phyloP scores from a whole-genome alignment of 2,329 filamentous ascomycete species.

The Metarhizium brunneum region DNA sequence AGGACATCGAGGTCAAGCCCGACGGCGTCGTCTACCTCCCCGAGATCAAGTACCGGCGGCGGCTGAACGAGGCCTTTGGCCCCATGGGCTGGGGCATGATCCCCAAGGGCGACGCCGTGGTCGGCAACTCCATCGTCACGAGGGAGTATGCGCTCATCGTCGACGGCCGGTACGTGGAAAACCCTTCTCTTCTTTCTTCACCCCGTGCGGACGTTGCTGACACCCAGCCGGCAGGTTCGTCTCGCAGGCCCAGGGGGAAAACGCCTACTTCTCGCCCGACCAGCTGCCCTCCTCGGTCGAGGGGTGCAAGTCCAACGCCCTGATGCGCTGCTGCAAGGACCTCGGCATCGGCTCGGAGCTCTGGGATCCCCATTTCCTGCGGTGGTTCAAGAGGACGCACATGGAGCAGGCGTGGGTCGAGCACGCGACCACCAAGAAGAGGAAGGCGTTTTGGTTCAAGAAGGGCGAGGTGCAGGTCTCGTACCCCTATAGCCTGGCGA shows the following conservation, averaged over 20 bases:
- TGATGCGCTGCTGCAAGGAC: conserved; percentile 98
- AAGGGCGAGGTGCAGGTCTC: conserved; percentile 66
- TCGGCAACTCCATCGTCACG: conserved; percentile 72
- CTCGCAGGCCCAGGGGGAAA: conserved; percentile 86
- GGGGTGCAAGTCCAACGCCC: conserved; percentile 93
- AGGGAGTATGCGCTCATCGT: conserved; percentile 89
- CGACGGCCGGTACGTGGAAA: conserved; percentile 62
- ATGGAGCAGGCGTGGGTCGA: conserved; percentile 83
- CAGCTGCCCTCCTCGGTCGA: conserved; percentile 90
- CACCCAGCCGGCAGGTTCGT: conserved; percentile 58
- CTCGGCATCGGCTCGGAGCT: conserved; percentile 88
- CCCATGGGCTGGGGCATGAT: conserved; percentile 94
- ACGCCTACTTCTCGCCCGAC: conserved; percentile 84
- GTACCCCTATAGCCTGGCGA: conserved; percentile 45
- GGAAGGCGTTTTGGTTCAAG: conserved; percentile 75
- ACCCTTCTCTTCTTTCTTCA: not conserved
- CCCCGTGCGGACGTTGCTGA: not conserved
- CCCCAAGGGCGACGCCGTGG: conserved; percentile 74
- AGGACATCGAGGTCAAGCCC: conserved; percentile 93
- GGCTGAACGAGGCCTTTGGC: conserved; percentile 84
- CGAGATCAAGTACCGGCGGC: conserved; percentile 94
- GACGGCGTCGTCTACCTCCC: conserved; percentile 94
- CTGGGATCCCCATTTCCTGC: conserved; percentile 91
- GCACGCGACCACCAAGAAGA: conserved; percentile 78
- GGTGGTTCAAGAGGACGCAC: conserved; percentile 66